Base-by-base conservation (phyloP, 1,139 yeast genomes). In the Torulaspora globosa region DNA sequence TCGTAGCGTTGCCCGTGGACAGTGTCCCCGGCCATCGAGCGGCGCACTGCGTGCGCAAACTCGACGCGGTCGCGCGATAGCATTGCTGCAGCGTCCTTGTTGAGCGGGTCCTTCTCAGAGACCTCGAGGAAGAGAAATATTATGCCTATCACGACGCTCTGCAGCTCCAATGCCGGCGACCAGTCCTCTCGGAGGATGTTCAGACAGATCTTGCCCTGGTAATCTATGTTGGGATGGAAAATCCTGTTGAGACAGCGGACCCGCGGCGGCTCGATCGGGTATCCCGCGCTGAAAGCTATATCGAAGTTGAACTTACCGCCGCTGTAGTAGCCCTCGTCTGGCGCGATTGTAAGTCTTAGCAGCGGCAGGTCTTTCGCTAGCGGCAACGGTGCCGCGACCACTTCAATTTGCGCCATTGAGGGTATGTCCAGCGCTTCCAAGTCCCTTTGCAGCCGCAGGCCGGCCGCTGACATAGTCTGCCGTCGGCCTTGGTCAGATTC, bases 211-310 rank as follows among this genome's bases (percentile, higher is more conserved):
- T 89, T 90, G 1, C 98, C 98, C 39, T 85, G 84, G 21, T 80
- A 65, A 64, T 90, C 97, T 53, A 90, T 90, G 61, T 92, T 92
- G 14, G 98, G 98, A 63, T 92, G 98, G 67, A 86, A 92, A 11
- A 92, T 86, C 63, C 75, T 80, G 47, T 81, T 76, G 29, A 73
- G 50, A 57, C 95, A 84, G 56, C 77, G 75, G 48, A 88, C 89
- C 63, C 82, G 85, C 6, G 98, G 98, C 15, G 97, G 92, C 41
- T 86, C 94, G 50, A 90, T 92, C 1, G 98, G 98, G 67, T 84
- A 92, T 56, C 82, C 82, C 39, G 78, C 78, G 45, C 79, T 78
- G 40, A 89, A 75, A 34, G 71, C 72, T 41, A 90, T 79, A 26
- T 73, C 71, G 65, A 92, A 92, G 32, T 64, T 64, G 68, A 90